Evolutionary conservation across 2,329 filamentous ascomycete species (phyloP).

Genomic region (Ophiostoma ips): DNA sequence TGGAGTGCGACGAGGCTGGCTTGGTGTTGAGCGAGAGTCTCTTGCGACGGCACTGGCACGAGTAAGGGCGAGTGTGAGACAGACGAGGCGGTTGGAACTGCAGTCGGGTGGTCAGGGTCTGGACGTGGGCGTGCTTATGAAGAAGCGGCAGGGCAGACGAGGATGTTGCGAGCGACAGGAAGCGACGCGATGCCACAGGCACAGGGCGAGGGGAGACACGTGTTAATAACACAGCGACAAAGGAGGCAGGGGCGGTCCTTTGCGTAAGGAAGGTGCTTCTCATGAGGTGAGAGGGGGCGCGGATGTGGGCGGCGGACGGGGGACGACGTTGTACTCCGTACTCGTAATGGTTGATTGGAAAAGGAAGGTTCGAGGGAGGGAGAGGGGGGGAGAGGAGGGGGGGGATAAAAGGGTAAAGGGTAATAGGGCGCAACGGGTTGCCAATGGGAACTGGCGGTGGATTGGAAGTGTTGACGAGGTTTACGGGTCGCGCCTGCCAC

Average conservation of each 20-base stretch:
- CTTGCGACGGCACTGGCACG: not conserved
- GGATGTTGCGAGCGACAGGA: not conserved
- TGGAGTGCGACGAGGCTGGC: not conserved
- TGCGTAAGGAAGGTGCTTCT: conserved; percentile 5
- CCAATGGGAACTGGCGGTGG: too few relatives aligned
- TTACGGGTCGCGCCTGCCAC: not conserved
- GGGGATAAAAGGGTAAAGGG: too few relatives aligned
- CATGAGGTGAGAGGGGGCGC: conserved; percentile 1
- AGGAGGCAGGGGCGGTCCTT: conserved; percentile 8
- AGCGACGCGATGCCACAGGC: conserved; percentile 1
- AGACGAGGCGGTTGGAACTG: not conserved
- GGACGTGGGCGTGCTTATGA: not conserved
- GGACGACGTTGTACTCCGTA: too few relatives aligned
- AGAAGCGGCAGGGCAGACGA: not conserved
- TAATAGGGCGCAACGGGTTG: too few relatives aligned
- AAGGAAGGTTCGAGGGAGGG: not conserved
- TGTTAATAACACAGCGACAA: conserved; percentile 1
- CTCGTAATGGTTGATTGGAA: too few relatives aligned
- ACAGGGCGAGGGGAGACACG: not conserved
- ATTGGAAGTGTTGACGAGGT: too few relatives aligned
- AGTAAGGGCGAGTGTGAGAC: not conserved
- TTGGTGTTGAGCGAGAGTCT: not conserved
- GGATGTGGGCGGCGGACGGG: too few relatives aligned
- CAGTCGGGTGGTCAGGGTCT: too few relatives aligned
- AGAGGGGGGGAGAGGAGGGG: too few relatives aligned